A percentile compares a stretch with the other conserved stretches of the same genome.
Conservation (phyloP, 129 eudicot species). For the Scalesia atractyloides region DNA sequence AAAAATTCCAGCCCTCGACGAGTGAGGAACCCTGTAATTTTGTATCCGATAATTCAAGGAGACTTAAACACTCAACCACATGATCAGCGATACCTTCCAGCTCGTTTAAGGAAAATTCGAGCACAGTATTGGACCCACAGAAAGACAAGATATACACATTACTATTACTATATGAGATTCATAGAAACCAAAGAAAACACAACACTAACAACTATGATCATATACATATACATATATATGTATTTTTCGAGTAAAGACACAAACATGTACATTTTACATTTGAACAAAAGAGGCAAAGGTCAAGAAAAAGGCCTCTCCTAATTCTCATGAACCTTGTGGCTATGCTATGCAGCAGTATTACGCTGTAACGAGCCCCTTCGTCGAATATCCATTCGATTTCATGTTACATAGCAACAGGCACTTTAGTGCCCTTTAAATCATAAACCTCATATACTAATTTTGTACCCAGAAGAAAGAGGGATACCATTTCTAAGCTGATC, state of each 20-base stretch:
- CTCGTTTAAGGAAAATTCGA: too few species aligned
- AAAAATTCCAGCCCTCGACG: too few species aligned
- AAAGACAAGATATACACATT: conserved; percentile 1
- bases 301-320: conserved; percentile 34
- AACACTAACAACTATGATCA: conserved; percentile 26
- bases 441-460: conserved; percentile 31
- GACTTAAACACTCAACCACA: too few species aligned
- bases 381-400: conserved; percentile 30
- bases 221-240: not conserved
- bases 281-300: conserved; percentile 22
- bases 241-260: conserved; percentile 27
- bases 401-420: conserved; percentile 31
- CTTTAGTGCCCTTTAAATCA: conserved; percentile 36
- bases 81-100: too few species aligned
- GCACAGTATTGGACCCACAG: too few species aligned
- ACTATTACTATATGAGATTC: not conserved
- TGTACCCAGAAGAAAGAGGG: conserved; percentile 34
- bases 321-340: conserved; percentile 40
- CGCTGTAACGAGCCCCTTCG: conserved; percentile 33
- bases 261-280: conserved; percentile 45
- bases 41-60: too few species aligned
- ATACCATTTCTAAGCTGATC: conserved; percentile 39
- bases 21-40: too few species aligned
- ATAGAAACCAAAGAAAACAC: conserved; percentile 9
- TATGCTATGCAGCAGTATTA: conserved; percentile 35